phyloP scores from a whole-genome alignment of 352 stramenopile species.

The Thalassiosira allenii region DNA sequence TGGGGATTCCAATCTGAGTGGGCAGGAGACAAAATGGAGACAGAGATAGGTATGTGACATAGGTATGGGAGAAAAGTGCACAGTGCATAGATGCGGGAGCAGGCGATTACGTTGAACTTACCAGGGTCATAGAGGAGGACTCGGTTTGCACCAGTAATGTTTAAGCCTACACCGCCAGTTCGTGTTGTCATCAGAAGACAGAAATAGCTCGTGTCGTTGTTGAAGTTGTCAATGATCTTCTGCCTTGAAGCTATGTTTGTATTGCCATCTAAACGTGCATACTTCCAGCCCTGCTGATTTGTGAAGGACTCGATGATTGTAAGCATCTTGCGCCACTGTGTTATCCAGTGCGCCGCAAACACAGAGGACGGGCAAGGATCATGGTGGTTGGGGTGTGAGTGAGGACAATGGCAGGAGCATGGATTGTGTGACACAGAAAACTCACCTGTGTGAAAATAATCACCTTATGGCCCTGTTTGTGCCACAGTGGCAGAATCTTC shows the following conservation, averaged over 20 bases:
- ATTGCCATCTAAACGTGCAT: conserved; percentile 95
- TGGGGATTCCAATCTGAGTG: conserved; percentile 99
- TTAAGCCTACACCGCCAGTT: conserved; percentile 96
- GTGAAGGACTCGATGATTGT: conserved; percentile 96
- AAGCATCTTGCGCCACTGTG: conserved; percentile 97
- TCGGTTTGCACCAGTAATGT: conserved; percentile 93
- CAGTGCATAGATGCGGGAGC: no score
- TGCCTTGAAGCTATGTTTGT: conserved; percentile 94
- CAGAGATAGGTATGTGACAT: no score
- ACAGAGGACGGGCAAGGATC: no score
- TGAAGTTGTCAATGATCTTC: conserved; percentile 96
- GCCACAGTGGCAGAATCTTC: conserved; percentile 95
- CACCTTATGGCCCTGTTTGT: conserved; percentile 94
- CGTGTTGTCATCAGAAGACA: conserved; percentile 87
- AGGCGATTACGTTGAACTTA: conserved; percentile 88
- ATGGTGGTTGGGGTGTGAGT: no score
- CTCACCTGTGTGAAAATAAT: conserved; percentile 98
- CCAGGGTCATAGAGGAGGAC: conserved; percentile 98
- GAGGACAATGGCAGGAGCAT: no score
- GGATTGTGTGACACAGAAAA: no score
- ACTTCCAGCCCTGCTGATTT: conserved; percentile 88
- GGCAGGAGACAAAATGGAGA: no score
- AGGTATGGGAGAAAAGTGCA: no score
- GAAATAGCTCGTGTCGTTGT: conserved; percentile 89
- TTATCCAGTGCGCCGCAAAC: no score